Base-by-base conservation (phyloP, 1,284 basidiomycete species). In the Ustilago bromivora region DNA sequence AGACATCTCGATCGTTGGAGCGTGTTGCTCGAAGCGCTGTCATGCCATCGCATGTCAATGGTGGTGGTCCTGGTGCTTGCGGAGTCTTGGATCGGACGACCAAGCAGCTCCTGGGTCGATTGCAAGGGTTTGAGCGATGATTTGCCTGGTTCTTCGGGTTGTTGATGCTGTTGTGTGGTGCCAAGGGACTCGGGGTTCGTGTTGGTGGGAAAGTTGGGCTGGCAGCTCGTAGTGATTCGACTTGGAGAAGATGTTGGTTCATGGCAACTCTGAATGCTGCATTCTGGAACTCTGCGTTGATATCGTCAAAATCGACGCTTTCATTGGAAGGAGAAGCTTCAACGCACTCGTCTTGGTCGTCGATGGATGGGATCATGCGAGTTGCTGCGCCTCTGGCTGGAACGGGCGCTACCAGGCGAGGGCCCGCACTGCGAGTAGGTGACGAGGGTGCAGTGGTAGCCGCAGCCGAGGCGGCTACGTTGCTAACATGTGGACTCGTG, bases 71-170 rank as follows among this genome's bases (percentile, higher is more conserved):
- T 0, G 66, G 71, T 51, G 71, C 71, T 52, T 74, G 71, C 10
- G 63, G 71, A 9, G 71, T 74, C 53, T 57, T 64, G 17, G 66
- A 73, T 1, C 71, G 71, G 1, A 73, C 52, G 4, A 73, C 59
- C 23, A 73, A 54, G 34, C 71, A 68, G 71, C 71, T 73, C 49
- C 68, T 73, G 43, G 52, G 71, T 49, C 43, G 32, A 49, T 40
- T 32, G 8, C 36, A 28, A 10, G 61, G 43, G 9, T n/a, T 15
- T 10, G 58, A 55, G 28, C 31, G 41, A n/a, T 55, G 61, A 3
- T 23, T 28, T 28, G 23, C 23, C 36, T 10, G 51, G n/a, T 11
- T 51, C 11, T 28, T 46, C 46, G 67, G 28, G 23, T 63, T 53
- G 56, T 38, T 72, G 43, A 61, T 34, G 47, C 53, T 64, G 11